Conservation (phyloP, 106 monocot genomes). For the Iris macrosiphon region DNA sequence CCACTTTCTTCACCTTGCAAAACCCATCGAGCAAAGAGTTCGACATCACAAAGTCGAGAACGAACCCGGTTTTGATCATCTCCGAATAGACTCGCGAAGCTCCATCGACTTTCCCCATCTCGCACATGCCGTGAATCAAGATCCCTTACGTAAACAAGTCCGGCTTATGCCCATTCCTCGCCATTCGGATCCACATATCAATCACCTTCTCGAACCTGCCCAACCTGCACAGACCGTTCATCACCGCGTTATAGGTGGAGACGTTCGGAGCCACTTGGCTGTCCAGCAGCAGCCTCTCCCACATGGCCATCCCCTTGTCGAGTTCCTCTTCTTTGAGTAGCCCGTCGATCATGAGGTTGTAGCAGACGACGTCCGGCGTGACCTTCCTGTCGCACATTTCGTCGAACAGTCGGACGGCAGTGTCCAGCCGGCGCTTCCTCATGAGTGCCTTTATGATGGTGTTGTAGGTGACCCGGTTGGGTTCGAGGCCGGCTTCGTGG, state of each 20-base stretch:
- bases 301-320: conserved; percentile 32
- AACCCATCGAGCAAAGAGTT: conserved; percentile 54
- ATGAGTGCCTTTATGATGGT: conserved; percentile 15
- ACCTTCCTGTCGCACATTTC: conserved; percentile 49
- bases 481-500: conserved; percentile 7
- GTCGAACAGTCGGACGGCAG: conserved; percentile 47
- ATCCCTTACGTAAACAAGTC: conserved; percentile 48
- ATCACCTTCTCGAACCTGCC: conserved; percentile 42
- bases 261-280: conserved; percentile 28
- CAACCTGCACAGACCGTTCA: conserved; percentile 49
- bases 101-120: conserved; percentile 32
- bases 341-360: conserved; percentile 60
- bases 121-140: conserved; percentile 47
- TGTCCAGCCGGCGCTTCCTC: conserved; percentile 9
- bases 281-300: conserved; percentile 45
- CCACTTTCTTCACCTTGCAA: conserved; percentile 24
- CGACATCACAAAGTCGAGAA: conserved; percentile 36
- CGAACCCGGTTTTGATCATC: conserved; percentile 36
- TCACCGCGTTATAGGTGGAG: conserved; percentile 52
- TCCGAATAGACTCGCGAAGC: conserved; percentile 31
- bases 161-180: conserved; percentile 33
- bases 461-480: conserved; percentile 25
- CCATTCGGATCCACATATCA: too few species aligned
- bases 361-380: conserved; percentile 47
- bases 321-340: conserved; percentile 41